Conservation (phyloP, 257 asterid species). For the Solanum corneliomulleri region DNA sequence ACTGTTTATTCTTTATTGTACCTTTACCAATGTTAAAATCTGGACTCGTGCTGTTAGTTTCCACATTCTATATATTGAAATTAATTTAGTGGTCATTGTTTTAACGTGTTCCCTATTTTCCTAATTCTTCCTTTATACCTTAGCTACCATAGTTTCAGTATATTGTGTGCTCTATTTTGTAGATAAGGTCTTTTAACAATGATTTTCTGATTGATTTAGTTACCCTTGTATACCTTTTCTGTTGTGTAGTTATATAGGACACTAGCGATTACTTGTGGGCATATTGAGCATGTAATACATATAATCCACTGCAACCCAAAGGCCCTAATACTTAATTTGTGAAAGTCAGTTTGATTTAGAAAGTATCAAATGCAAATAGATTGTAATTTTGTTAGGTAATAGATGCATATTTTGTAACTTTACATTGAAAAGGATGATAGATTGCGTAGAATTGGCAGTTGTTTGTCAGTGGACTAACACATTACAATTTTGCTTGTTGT, state of each 20-base stretch:
- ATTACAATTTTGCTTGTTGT: background rate
- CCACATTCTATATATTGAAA: background rate
- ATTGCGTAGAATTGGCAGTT: background rate
- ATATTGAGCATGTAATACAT: background rate
- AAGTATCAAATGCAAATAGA: background rate
- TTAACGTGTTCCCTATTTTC: background rate
- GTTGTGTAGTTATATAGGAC: background rate
- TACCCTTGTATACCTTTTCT: background rate
- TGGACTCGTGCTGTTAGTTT: background rate
- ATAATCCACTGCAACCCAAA: background rate
- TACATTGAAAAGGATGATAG: background rate
- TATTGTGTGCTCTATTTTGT: background rate
- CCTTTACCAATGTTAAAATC: background rate
- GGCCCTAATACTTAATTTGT: background rate
- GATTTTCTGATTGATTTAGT: background rate
- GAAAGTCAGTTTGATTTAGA: background rate
- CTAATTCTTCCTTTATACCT: background rate
- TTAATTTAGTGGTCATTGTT: background rate
- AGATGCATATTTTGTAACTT: background rate
- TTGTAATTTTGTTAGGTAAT: background rate
- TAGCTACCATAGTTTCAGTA: background rate
- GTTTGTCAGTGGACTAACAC: background rate
- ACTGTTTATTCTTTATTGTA: background rate
- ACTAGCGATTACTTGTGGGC: background rate
- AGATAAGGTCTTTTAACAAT: background rate